Conservation (phyloP, 176 grass and related monocot species). For the Cenchrus americanus region DNA sequence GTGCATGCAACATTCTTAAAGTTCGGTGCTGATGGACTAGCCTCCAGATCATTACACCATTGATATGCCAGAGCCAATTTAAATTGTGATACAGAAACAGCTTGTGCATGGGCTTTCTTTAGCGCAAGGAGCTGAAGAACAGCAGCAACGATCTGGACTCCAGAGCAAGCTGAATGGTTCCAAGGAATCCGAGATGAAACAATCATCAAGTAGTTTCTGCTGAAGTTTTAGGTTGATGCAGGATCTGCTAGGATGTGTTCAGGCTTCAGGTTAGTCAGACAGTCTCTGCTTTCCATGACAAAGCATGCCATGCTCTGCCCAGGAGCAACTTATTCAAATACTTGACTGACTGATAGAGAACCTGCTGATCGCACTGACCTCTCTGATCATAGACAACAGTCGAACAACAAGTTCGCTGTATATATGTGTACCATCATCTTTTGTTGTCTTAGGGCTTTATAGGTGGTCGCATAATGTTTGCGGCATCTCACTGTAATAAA, state of each 20-base stretch:
- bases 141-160: neutral
- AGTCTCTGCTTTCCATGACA: neutral
- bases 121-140: constrained; percentile 20
- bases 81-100: neutral
- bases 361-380: constrained; percentile 19
- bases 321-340: constrained; percentile 5
- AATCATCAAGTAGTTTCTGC: constrained; percentile 33
- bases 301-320: neutral
- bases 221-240: constrained; percentile 55
- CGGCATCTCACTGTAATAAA: constrained; percentile 32
- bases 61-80: neutral
- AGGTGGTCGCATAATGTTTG: constrained; percentile 22
- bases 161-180: constrained; percentile 3
- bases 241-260: constrained; percentile 33
- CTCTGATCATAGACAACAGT: constrained; percentile 26
- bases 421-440: constrained; percentile 38
- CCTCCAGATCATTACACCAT: neutral
- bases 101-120: neutral
- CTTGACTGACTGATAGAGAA: constrained; percentile 6
- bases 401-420: constrained; percentile 21
- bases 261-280: constrained; percentile 4
- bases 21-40: constrained; percentile 3
- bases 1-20: constrained; percentile 4
- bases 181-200: constrained; percentile 5
- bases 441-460: constrained; percentile 36